Evolutionary conservation across 345 rosid species (phyloP), one percentile per base, ranked within the genome.

Genomic region (Eucalyptus rudis): DNA sequence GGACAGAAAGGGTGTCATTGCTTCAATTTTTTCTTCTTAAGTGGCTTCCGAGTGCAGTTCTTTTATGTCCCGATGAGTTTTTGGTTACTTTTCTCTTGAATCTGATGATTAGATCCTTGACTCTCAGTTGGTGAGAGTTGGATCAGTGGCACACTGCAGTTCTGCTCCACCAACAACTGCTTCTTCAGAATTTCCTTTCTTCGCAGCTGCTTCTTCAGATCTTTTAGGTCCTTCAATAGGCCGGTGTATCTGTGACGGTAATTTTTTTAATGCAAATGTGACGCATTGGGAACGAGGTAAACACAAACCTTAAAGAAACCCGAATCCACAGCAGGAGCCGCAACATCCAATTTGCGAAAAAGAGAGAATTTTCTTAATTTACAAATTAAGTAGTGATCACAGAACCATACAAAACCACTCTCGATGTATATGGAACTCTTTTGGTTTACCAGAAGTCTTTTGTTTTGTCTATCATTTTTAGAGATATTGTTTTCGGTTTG

Each of bases 161-260:
- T 76, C 83, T 40, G 0, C 83, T 76, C 47, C 83, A 76, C 47
- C 27, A 20, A 76, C 27, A 76, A 36, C 22, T 76, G 83, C 83
- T 36, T 15, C 5, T 36, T 36, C 83, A 76, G 6, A 20, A 19
- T 22, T 36, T 36, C 43, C 47, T 71, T 71, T 36, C 8, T 76
- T 20, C 14, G 83, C 83, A 36, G 81, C 45, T 71, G 27, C 45
- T 71, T 36, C 76, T 64, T n/a, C 2, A 33, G 81, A 40, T 71
- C 45, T 36, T 71, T 71, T 27, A 11, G 20, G 81, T 71, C 4
- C 13, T 22, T 36, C 14, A 5, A 71, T 56, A 56, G 29, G 29
- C 62, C 29, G 29, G 62, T 56, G 62, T 24, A 0, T 3, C 81
- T 0, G 40, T 7, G 80, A 33, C 44, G 2, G 22, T 31, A 31